These are phyloP conservation scores for Primulina tabacum DNA, from an alignment of 257 asterid genomes.

Conservation along the genomic window DNA sequence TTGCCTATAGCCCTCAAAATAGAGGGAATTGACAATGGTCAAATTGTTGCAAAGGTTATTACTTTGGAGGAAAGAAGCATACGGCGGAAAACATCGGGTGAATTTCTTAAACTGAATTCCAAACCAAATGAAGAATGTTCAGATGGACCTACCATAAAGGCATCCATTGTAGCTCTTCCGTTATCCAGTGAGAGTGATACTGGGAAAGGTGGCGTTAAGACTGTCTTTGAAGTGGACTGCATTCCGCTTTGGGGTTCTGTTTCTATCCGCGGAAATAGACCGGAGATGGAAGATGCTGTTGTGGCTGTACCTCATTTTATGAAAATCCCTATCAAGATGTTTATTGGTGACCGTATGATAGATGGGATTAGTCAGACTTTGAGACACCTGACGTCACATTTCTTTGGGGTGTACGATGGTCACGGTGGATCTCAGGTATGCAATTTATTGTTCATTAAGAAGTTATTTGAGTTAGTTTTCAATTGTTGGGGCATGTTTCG, in stretches of 20 bases:
- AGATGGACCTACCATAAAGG: constrained; percentile 45
- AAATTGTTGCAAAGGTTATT: constrained; percentile 68
- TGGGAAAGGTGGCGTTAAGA: constrained; percentile 46
- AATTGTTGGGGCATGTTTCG: too few species aligned
- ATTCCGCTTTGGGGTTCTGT: constrained; percentile 84
- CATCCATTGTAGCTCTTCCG: constrained; percentile 59
- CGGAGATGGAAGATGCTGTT: constrained; percentile 84
- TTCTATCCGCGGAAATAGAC: constrained; percentile 67
- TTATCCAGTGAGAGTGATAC: constrained; percentile 52
- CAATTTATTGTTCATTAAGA: neutral
- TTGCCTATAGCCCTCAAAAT: constrained; percentile 75
- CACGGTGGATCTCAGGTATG: constrained; percentile 92
- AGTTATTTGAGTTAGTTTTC: neutral
- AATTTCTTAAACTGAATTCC: constrained; percentile 21
- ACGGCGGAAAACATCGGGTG: constrained; percentile 36
- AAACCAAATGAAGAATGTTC: constrained; percentile 36
- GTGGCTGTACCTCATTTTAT: constrained; percentile 56
- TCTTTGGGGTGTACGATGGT: constrained; percentile 86
- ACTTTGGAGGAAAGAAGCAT: constrained; percentile 57
- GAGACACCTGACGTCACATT: constrained; percentile 77
- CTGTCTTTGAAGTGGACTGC: constrained; percentile 70
- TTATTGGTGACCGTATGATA: constrained; percentile 48
- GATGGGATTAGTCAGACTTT: constrained; percentile 55
- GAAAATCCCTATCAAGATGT: constrained; percentile 76
- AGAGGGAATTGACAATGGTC: constrained; percentile 60